Conservation (phyloP, 257 asterid genomes). For the Orobanche coerulescens region DNA sequence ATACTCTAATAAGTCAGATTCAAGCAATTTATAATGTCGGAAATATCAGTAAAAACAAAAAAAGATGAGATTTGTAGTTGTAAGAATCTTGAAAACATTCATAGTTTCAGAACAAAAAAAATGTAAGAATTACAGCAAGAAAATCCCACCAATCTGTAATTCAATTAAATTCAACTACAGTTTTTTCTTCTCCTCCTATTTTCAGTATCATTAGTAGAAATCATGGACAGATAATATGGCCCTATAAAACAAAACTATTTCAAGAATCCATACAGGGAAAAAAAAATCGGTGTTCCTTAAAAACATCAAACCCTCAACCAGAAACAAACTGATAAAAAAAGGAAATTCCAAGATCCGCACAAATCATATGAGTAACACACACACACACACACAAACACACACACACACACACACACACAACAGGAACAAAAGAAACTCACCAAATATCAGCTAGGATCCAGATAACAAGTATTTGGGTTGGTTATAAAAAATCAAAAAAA, state of each 20-base stretch:
- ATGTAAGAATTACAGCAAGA: background rate
- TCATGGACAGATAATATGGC: slow-evolving; percentile 12
- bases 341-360: slow-evolving; percentile 25
- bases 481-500: slow-evolving; percentile 14
- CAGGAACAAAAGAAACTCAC: slow-evolving; percentile 27
- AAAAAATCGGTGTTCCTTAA: slow-evolving; percentile 14
- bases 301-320: slow-evolving; percentile 19
- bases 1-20: slow-evolving; percentile 19
- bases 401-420: background rate
- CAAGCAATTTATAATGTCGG: slow-evolving; percentile 5
- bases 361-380: slow-evolving; percentile 15
- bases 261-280: slow-evolving; percentile 15
- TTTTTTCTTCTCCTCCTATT: background rate
- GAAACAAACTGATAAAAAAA: slow-evolving; percentile 10
- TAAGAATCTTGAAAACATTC: background rate
- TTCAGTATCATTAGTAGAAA: background rate
- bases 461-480: slow-evolving; percentile 10
- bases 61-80: slow-evolving; percentile 7
- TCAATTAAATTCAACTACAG: slow-evolving; percentile 11
- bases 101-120: background rate
- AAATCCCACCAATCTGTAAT: slow-evolving; percentile 17
- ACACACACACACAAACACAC: background rate
- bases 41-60: slow-evolving; percentile 10
- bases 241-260: background rate
- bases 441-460: slow-evolving; percentile 27